Percentiles rank a stretch among this genome's conserved stretches.
phyloP scores from a whole-genome alignment of 177 flowering plant species.

The Vitis hybrid region DNA sequence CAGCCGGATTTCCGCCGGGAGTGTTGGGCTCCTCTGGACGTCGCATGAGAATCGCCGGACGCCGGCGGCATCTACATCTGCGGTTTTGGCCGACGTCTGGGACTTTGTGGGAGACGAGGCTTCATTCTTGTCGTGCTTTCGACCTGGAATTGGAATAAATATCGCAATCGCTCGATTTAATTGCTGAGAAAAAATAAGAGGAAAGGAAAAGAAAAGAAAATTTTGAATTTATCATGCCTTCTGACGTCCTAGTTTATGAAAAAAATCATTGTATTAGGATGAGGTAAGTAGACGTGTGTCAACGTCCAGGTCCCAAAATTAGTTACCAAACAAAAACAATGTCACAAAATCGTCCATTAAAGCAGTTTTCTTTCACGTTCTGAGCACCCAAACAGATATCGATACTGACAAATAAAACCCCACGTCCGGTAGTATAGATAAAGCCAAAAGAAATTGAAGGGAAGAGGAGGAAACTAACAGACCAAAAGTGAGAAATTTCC shows the following conservation, averaged over 20 bases:
- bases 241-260: background rate
- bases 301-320: no score
- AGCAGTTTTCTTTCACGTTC: no score
- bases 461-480: background rate
- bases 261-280: background rate
- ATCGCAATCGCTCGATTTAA: background rate
- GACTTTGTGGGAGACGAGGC: constrained; percentile 1
- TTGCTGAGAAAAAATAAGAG: background rate
- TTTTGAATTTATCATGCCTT: background rate
- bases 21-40: constrained; percentile 48
- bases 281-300: no score
- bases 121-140: constrained; percentile 20
- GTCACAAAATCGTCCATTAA: no score
- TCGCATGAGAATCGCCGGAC: constrained; percentile 26
- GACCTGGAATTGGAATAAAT: constrained; percentile 18
- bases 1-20: constrained; percentile 52
- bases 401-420: no score
- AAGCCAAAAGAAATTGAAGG: background rate
- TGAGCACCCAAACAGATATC: no score
- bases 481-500: constrained; percentile 67
- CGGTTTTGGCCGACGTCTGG: background rate
- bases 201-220: background rate
- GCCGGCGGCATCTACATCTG: background rate
- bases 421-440: background rate
- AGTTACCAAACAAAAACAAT: no score